Evolutionary conservation across 257 asterid species (phyloP), one percentile per base, ranked within the genome.

Genomic region (Solanum habrochaites): DNA sequence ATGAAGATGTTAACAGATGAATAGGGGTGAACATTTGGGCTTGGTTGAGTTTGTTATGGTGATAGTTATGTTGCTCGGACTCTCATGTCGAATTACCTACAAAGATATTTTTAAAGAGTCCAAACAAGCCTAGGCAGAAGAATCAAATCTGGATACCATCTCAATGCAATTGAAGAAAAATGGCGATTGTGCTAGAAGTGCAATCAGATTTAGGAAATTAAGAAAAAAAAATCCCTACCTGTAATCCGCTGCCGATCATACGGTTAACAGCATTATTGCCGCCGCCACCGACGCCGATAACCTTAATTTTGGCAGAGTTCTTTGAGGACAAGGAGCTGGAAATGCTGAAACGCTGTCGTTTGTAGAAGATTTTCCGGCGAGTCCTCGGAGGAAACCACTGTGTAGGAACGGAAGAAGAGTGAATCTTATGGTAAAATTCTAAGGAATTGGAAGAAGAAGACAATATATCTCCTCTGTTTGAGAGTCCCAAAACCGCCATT

Each of bases 251-350:
- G 85, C 93, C 97, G 87, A 97, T 97, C 99, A 97, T 97, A 88
- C 98, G 96, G 87, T 97, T 97, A 89, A 95, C 95, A 88, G 98
- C 99, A 92, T 97, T 97, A 88, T 97, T 97, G 23, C 99, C 98
- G 20, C 98, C 98, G 11, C 99, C 98, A 23, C 98, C 99, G 32
- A 95, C 99, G 66, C 99, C 99, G 60, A 97, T 86, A 72, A 97
- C 99, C 94, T 97, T 95, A 94, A 97, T 97, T 91, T 90, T 97
- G 18, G 99, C 99, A 80, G 97, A 90, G 52, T 95, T 98, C 93
- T 89, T 90, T 1, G 93, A 92, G 11, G 90, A 18, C 42, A 90
- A 95, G 4, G 97, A 91, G 91, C 94, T 88, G 90, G 86, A 90
- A 83, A 92, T 91, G 85, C 89, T 90, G 77, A 80, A 86, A 15